Conservation (phyloP, 306 rosid species). For the Cucurbita moschata region DNA sequence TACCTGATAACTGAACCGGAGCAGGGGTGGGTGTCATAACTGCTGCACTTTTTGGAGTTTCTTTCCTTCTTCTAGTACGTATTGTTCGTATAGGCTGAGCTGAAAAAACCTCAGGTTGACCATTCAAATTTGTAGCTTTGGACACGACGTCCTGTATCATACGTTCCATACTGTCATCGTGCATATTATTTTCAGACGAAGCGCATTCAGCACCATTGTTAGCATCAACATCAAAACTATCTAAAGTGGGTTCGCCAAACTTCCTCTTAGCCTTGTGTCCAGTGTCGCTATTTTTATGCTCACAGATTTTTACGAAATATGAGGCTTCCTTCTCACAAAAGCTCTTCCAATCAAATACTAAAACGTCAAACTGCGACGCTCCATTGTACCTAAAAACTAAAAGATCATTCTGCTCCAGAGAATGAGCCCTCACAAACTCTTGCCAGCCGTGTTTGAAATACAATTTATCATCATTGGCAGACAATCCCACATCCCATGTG, state of each 20-base stretch:
- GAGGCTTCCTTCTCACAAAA: slow-evolving; percentile 50
- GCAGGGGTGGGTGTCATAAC: background rate
- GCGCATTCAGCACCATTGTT: slow-evolving; percentile 18
- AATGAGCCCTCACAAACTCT: slow-evolving; percentile 40
- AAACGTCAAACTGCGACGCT: slow-evolving; percentile 41
- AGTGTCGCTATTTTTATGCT: slow-evolving; percentile 7
- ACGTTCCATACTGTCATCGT: slow-evolving; percentile 7
- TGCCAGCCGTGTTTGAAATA: slow-evolving; percentile 45
- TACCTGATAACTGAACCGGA: background rate
- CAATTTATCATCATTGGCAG: slow-evolving; percentile 18
- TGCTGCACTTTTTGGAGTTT: background rate
- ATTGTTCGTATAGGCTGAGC: slow-evolving; percentile 1
- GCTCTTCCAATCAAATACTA: slow-evolving; percentile 32
- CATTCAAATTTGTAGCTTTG: slow-evolving; percentile 10
- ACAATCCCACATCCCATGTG: slow-evolving; percentile 39
- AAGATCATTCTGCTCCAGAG: slow-evolving; percentile 45
- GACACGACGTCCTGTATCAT: slow-evolving; percentile 5
- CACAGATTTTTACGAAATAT: slow-evolving; percentile 42
- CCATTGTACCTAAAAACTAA: slow-evolving; percentile 54
- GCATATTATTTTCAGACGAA: slow-evolving; percentile 13
- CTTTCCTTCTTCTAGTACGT: slow-evolving; percentile 19
- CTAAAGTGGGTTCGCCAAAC: slow-evolving; percentile 5
- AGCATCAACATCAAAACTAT: slow-evolving; percentile 17
- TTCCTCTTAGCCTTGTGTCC: slow-evolving; percentile 16
- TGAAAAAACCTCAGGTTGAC: background rate